These are phyloP conservation scores for Ustilago shanxiensis DNA, from an alignment of 1,284 basidiomycete genomes.

Conservation along the genomic window DNA sequence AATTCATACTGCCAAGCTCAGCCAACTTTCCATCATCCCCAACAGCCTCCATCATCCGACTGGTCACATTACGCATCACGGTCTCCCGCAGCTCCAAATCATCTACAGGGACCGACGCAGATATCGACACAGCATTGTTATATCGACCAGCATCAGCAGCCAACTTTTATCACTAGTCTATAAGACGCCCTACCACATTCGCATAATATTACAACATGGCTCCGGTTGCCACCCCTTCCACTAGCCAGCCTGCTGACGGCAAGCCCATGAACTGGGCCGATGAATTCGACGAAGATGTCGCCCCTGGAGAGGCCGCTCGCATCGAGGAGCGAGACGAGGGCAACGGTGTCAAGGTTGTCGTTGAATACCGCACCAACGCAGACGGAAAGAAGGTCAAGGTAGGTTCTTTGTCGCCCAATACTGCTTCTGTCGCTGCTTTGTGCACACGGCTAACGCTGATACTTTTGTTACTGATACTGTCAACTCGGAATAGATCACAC, in stretches of 20 bases:
- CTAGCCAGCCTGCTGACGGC: conserved; percentile 46
- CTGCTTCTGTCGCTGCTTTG: not conserved
- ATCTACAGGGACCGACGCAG: not conserved
- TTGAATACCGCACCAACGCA: conserved; percentile 88
- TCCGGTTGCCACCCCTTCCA: conserved; percentile 48
- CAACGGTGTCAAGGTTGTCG: conserved; percentile 86
- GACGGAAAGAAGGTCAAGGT: conserved; percentile 91
- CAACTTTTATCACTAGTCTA: not conserved
- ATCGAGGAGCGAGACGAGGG: conserved; percentile 80
- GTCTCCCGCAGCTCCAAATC: not conserved
- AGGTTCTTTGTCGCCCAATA: not conserved
- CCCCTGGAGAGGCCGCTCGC: conserved; percentile 38
- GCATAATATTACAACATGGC: conserved; percentile 31
- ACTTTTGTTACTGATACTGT: not conserved
- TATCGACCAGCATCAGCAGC: not conserved
- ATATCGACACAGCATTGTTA: conserved; percentile 8
- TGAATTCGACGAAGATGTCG: conserved; percentile 64
- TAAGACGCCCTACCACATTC: not conserved
- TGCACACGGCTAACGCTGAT: not conserved
- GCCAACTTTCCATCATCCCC: conserved; percentile 4
- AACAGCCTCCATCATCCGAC: conserved; percentile 18
- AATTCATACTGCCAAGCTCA: conserved; percentile 5
- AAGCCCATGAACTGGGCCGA: conserved; percentile 68
- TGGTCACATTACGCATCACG: conserved; percentile 7
- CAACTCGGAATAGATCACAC: conserved; percentile 74